A percentile compares a stretch with the other conserved stretches of the same genome.
Conservation (phyloP, 2,329 filamentous ascomycete genomes). For the Blastomyces emzantsi region DNA sequence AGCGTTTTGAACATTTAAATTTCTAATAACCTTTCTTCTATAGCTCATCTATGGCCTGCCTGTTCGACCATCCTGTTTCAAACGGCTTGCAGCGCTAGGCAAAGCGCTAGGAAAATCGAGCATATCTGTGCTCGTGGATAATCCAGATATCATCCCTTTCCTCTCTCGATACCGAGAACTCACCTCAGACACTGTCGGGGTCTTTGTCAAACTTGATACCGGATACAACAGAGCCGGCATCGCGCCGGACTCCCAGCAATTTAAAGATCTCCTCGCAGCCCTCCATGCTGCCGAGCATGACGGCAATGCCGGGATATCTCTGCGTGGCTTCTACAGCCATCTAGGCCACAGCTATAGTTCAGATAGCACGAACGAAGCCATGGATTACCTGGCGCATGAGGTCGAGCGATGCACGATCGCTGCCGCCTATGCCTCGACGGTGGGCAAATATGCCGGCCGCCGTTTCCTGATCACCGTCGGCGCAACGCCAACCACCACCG, state of each 20-base stretch:
- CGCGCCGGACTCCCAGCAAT: slow-evolving; percentile 36
- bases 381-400: slow-evolving; percentile 52
- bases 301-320: slow-evolving; percentile 21
- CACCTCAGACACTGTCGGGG: slow-evolving; percentile 39
- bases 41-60: slow-evolving; percentile 60
- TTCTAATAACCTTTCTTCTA: not conserved
- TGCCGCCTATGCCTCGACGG: slow-evolving; percentile 15
- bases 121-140: slow-evolving; percentile 59
- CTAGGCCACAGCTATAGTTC: slow-evolving; percentile 60
- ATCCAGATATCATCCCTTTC: slow-evolving; percentile 49
- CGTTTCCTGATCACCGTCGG: slow-evolving; percentile 56
- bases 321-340: slow-evolving; percentile 63
- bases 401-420: slow-evolving; percentile 39
- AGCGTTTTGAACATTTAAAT: too few relatives aligned
- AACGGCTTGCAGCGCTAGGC: slow-evolving; percentile 51
- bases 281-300: slow-evolving; percentile 19
- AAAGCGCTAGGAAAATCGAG: slow-evolving; percentile 46
- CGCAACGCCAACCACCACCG: slow-evolving; percentile 63
- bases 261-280: slow-evolving; percentile 20
- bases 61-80: slow-evolving; percentile 51
- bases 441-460: slow-evolving; percentile 12
- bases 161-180: slow-evolving; percentile 38
- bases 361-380: slow-evolving; percentile 47
- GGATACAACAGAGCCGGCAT: slow-evolving; percentile 62
- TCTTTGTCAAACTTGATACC: slow-evolving; percentile 66